Percentiles rank a stretch among this genome's conserved stretches.
Evolutionary conservation across 805 yeast species (phyloP).

Genomic region (Hanseniaspora guilliermondii): DNA sequence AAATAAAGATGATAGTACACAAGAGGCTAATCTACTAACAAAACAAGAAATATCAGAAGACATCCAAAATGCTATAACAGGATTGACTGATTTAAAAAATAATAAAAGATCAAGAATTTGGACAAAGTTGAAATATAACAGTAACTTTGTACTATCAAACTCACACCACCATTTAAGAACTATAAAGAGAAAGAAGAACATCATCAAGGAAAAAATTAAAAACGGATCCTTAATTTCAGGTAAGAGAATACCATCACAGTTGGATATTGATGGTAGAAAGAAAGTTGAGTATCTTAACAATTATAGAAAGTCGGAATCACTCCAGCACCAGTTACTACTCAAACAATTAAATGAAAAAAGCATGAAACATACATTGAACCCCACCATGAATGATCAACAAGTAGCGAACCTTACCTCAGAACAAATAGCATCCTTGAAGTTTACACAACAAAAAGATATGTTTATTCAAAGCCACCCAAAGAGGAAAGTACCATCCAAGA

Average conservation of each 20-base stretch:
- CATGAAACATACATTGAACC: neutral
- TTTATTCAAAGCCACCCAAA: slow-evolving; percentile 19
- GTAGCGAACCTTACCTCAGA: neutral
- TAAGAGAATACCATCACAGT: neutral
- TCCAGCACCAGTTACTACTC: slow-evolving; percentile 1
- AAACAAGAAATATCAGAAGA: slow-evolving; percentile 8
- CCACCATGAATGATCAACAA: neutral
- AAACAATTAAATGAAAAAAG: slow-evolving; percentile 4
- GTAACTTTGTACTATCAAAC: slow-evolving; percentile 8
- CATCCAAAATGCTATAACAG: slow-evolving; percentile 10
- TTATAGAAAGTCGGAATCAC: neutral
- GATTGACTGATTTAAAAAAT: slow-evolving; percentile 3
- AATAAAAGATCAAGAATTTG: slow-evolving; percentile 4
- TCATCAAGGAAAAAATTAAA: slow-evolving; percentile 9
- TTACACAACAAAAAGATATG: slow-evolving; percentile 4
- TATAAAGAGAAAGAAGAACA: slow-evolving; percentile 9
- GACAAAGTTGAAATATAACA: slow-evolving; percentile 8
- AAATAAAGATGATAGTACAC: neutral
- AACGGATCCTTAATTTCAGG: slow-evolving; percentile 13
- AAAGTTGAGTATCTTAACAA: neutral
- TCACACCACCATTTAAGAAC: slow-evolving; percentile 12
- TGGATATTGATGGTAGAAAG: slow-evolving; percentile 5
- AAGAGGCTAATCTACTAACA: neutral
- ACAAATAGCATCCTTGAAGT: neutral
- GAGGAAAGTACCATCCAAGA: slow-evolving; percentile 54